Evolutionary conservation across 2,329 filamentous ascomycete species (phyloP).

Genomic region (Aspergillus clavatus): DNA sequence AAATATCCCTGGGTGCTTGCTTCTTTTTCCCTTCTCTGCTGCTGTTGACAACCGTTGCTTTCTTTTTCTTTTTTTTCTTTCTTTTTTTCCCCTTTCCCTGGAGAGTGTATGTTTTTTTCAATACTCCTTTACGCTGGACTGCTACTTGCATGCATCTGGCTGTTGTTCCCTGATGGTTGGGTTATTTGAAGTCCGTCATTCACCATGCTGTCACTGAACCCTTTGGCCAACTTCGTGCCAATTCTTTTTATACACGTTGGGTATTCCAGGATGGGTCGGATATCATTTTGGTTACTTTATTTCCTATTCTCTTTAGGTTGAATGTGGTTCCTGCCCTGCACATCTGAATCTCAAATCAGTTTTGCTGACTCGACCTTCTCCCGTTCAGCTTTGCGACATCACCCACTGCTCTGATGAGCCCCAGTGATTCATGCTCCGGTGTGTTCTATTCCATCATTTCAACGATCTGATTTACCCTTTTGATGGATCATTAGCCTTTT

Average conservation of each 20-base stretch:
- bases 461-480: constrained; percentile 1
- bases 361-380: constrained; percentile 15
- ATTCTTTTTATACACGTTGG: constrained; percentile 10
- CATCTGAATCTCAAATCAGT: background rate
- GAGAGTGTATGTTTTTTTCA: constrained; percentile 4
- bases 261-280: constrained; percentile 11
- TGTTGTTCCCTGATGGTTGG: constrained; percentile 8
- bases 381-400: constrained; percentile 47
- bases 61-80: background rate
- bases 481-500: constrained; percentile 12
- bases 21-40: constrained; percentile 22
- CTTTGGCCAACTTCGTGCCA: constrained; percentile 4
- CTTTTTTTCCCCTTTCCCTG: background rate
- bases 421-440: constrained; percentile 51
- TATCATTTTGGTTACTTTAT: constrained; percentile 1
- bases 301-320: constrained; percentile 4
- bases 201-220: constrained; percentile 9
- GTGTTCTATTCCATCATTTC: constrained; percentile 28
- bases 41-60: constrained; percentile 12
- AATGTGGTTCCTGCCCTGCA: background rate
- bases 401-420: constrained; percentile 47
- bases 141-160: constrained; percentile 25
- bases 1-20: constrained; percentile 25
- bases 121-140: constrained; percentile 13
- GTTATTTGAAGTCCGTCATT: constrained; percentile 7